phyloP scores from a whole-genome alignment of 2,329 filamentous ascomycete genomes.

The Colletotrichum sp. region DNA sequence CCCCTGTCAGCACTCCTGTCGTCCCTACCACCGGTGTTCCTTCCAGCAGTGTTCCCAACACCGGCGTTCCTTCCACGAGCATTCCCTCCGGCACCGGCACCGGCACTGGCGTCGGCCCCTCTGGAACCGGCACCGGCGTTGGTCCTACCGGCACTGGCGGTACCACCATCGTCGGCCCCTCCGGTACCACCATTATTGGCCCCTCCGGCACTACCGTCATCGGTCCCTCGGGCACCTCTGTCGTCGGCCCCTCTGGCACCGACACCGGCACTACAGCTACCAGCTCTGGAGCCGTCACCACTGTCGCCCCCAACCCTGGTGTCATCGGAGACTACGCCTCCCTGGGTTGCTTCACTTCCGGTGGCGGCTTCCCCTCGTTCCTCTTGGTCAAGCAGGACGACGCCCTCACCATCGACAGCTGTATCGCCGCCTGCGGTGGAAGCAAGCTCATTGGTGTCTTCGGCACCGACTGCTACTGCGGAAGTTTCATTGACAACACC shows the following conservation, averaged over 20 bases:
- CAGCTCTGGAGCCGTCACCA: neutral
- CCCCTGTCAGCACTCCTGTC: no score
- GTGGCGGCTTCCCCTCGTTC: slow-evolving; percentile 27
- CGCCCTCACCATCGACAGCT: slow-evolving; percentile 29
- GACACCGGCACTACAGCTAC: neutral
- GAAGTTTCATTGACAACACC: slow-evolving; percentile 14
- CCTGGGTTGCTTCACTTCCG: slow-evolving; percentile 29
- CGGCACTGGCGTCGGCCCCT: no score
- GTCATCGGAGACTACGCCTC: slow-evolving; percentile 24
- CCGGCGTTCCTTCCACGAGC: no score
- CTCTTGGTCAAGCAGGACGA: slow-evolving; percentile 17
- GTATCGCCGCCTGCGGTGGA: slow-evolving; percentile 24
- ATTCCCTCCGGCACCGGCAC: no score
- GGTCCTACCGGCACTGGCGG: neutral
- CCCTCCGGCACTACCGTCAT: neutral
- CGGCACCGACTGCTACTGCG: slow-evolving; percentile 34
- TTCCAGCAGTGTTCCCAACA: no score
- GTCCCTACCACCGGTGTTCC: no score
- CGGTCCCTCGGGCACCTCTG: neutral
- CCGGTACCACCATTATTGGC: neutral
- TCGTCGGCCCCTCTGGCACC: neutral
- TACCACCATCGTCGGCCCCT: neutral
- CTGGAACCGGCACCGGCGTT: no score
- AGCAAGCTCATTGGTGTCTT: slow-evolving; percentile 28
- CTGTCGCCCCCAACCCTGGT: slow-evolving; percentile 16